Evolutionary conservation across 2,329 filamentous ascomycete species (phyloP), one percentile per base, ranked within the genome.

Genomic region (Capronia americana): DNA sequence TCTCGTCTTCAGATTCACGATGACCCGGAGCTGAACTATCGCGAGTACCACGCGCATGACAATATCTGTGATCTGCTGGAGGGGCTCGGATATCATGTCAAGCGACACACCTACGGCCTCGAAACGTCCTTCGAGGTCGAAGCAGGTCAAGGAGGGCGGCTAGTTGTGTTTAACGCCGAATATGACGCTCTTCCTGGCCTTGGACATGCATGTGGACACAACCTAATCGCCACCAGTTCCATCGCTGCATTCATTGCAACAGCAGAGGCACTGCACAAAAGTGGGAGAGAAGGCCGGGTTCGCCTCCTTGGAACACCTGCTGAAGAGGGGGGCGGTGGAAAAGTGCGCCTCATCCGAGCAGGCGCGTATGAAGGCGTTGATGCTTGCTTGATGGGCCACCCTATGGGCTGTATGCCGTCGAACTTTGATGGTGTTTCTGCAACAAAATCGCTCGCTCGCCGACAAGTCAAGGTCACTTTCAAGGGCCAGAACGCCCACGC

Each of bases 401-500:
- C 69, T 24, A 74, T 62, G 32, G 77, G 59, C 17, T 55, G 1
- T 64, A 66, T 28, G 71, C 53, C 34, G 23, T 38, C 55, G 20
- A 63, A 60, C 14, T 66, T 70, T 7, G 48, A 63, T 23, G 64
- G 70, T 12, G 50, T 57, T 32, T 48, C 41, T 61, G 61, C 20
- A 57, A 53, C n/a, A 76, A 74, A 71, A 76, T 78, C 48, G 77
- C 77, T 1, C 72, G 76, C 2, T 74, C 79, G 11, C 28, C 50
- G 34, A 30, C 73, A 78, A 41, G 71, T 80, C 23, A 70, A 72
- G 20, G 78, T 80, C 54, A 77, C 78, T 67, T 84, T 83, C 64
- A 76, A 74, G 1, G 87, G 86, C 1, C 81, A 80, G 58, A 83
- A 82, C 63, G 85, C 86, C 0, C 86, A 88, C 69, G 86, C 85